Base-by-base conservation (phyloP, 1,284 basidiomycete species). In the Ceratobasidium sp. region DNA sequence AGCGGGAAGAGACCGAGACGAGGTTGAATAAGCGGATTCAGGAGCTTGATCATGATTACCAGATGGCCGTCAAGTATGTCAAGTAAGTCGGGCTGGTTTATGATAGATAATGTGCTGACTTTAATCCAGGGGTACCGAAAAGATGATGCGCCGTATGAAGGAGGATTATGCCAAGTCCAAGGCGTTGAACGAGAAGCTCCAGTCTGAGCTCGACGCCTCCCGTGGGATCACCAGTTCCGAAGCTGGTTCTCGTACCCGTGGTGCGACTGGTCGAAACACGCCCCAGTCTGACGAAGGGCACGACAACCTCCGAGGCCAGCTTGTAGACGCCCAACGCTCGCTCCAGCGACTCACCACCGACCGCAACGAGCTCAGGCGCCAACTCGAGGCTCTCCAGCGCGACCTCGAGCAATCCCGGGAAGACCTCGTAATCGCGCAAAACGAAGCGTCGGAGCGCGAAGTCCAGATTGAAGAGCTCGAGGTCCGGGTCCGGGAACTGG, bases 91-190 rank as follows among this genome's bases (percentile, higher is more conserved):
- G 7, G 44, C 32, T 46, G 77, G 76, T 25, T 46, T 46, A 1
- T n/a, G n/a, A 54, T 74, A 51, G 56, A 57, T 73, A 80, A 2
- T 64, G 74, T 80, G 67, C 54, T 80, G 68, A 81, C 81, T 82
- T 66, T 22, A 82, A 79, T 80, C 75, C 82, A 97, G 96, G 88
- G 96, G 96, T 71, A 99, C 97, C 0, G 98, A 99, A 85, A 99
- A 98, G 86, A 97, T 99, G 92, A 94, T 99, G 87, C 92, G 96
- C 80, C 91, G 95, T 80, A 97, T 99, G 93, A 96, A 97, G 84
- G 94, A 95, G 80, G 96, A 98, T 82, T 86, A 97, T 76, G 93
- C 90, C 78, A 97, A 95, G 85, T 94, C 96, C 83, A 97, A 97
- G 85, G 87, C 88, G 75, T 84, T 91, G 62, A 97, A 96, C 82